Evolutionary conservation across 257 asterid species (phyloP).

Genomic region (Cordia subcordata): DNA sequence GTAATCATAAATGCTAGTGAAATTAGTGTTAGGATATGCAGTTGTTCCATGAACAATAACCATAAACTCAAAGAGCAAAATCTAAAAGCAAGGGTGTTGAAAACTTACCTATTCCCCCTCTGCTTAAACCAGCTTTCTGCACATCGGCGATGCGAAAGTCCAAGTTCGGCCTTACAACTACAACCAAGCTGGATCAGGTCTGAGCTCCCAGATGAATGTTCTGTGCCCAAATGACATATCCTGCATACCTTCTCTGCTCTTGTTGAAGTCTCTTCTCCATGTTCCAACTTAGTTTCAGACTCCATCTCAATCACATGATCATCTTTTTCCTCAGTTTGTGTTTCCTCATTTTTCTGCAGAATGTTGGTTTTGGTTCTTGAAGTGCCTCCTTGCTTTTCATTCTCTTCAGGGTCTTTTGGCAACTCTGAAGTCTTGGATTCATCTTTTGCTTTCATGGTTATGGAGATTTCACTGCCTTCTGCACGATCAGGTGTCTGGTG

Average conservation of each 20-base stretch:
- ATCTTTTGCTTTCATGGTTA: background rate
- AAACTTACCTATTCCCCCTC: slow-evolving; percentile 39
- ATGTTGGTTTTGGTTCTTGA: background rate
- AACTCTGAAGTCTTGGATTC: background rate
- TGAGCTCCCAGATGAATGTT: slow-evolving; percentile 11
- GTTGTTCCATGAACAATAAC: too few relatives aligned
- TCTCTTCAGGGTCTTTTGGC: background rate
- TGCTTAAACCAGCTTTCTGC: slow-evolving; percentile 50
- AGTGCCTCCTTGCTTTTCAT: background rate
- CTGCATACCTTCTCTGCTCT: slow-evolving; percentile 33
- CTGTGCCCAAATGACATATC: slow-evolving; percentile 51
- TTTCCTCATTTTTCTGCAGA: background rate
- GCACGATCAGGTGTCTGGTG: slow-evolving; percentile 9
- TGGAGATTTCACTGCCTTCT: background rate
- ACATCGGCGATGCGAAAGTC: slow-evolving; percentile 38
- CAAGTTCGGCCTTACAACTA: slow-evolving; percentile 44
- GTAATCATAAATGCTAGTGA: too few relatives aligned
- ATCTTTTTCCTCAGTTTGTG: background rate
- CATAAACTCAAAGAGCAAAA: background rate
- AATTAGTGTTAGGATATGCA: too few relatives aligned
- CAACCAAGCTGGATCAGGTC: slow-evolving; percentile 44
- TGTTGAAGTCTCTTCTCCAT: slow-evolving; percentile 6
- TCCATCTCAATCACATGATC: slow-evolving; percentile 16
- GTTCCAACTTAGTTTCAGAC: background rate
- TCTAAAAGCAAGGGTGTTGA: too few relatives aligned